Base-by-base conservation (phyloP, 179 eudicot species). In the Pouteria campechiana region DNA sequence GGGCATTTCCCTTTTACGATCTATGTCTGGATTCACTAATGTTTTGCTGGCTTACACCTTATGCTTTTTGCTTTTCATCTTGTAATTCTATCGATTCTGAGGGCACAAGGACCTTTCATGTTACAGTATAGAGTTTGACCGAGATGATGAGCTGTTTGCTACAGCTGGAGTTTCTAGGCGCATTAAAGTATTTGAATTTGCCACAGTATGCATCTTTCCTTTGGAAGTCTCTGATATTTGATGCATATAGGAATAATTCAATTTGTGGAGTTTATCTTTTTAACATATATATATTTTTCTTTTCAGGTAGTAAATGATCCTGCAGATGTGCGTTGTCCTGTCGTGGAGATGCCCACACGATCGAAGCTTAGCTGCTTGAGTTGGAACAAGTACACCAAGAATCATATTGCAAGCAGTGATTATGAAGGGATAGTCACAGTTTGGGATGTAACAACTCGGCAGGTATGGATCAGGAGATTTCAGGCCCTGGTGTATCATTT, bases 131-230 rank as follows among this genome's bases (percentile, higher is more conserved):
- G 96, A 87, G 46, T 87, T 87, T 57, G 79, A 87, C 65, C 58
- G 96, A 57, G 93, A 87, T 51, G 75, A 79, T 47, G 94, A 83
- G 55, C 50, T 87, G 46, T 87, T 87, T 72, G 96, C 96, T 28
- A 87, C 90, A 37, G 96, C 96, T 35, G 96, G 96, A 44, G 96
- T 76, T 43, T 87, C 94, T 50, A 71, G 78, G 66, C 75, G 86
- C 19, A 79, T 87, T 52, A 83, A 87, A 64, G 67, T 87, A 44
- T 87, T 79, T 41, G 94, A 87, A 44, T 83, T 73, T 56, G 16
- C 38, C 31, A 22, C n/a, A 32, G 37, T 44, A 17, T 6, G 3
- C 25, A n/a, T 46, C 18, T 28, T 17, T 12, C 6, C 2, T 4
- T 2, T 1, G 14, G n/a, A n/a, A n/a, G n/a, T n/a, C n/a, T n/a